These are phyloP conservation scores for Leccinum insolens DNA, from an alignment of 1,284 basidiomycete genomes.

Conservation along the genomic window DNA sequence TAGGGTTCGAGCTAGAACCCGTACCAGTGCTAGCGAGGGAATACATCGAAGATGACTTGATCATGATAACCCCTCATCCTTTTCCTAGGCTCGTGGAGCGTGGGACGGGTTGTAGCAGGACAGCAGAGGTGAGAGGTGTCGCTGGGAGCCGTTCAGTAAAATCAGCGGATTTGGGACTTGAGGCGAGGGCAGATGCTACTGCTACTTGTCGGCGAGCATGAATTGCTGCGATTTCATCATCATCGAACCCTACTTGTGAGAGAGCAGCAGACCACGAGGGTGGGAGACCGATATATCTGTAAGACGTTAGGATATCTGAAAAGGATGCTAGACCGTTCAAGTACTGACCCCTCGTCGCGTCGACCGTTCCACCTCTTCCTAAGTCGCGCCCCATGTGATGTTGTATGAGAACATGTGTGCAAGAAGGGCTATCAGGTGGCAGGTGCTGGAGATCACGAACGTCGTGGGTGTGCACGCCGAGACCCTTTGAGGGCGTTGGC, in stretches of 20 bases:
- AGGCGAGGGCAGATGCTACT: constrained; percentile 37
- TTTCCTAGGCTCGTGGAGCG: constrained; percentile 26
- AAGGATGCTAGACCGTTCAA: constrained; percentile 24
- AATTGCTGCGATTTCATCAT: constrained; percentile 69
- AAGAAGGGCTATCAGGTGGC: too few species aligned
- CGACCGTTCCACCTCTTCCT: too few species aligned
- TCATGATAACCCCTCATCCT: constrained; percentile 7
- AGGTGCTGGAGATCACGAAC: too few species aligned
- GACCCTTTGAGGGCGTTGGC: too few species aligned
- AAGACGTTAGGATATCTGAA: constrained; percentile 5
- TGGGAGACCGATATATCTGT: constrained; percentile 67
- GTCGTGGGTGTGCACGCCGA: too few species aligned
- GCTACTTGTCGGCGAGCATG: constrained; percentile 52
- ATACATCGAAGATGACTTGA: constrained; percentile 19
- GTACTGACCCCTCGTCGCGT: constrained; percentile 58
- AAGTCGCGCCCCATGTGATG: constrained; percentile 53
- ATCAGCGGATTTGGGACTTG: constrained; percentile 26
- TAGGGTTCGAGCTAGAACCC: background rate
- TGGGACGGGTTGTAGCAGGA: constrained; percentile 36
- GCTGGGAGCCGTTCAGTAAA: constrained; percentile 35
- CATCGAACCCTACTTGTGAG: constrained; percentile 59
- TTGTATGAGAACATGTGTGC: too few species aligned
- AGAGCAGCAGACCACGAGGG: constrained; percentile 71
- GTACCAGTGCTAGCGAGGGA: constrained; percentile 30
- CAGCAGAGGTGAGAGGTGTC: constrained; percentile 31